Evolutionary conservation across 805 yeast genomes (phyloP), one percentile per base, ranked within the genome.

Genomic region (Debaryomyces maramus): DNA sequence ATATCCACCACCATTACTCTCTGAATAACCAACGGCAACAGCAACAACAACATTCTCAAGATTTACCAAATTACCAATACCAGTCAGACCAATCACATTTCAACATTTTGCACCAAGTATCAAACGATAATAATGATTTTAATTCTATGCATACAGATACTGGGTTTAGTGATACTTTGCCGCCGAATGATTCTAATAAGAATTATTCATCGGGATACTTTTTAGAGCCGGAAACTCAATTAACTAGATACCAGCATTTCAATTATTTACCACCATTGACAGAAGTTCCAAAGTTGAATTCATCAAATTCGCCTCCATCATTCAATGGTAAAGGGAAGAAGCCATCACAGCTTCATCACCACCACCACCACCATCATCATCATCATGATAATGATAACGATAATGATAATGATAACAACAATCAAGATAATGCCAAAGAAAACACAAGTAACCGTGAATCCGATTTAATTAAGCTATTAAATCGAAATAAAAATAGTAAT

Each of bases 1-100:
- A 87, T 59, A 81, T 85, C 33, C 91, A 86, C 60, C 87, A 87
- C 56, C 89, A 85, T 60, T 83, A 84, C 60, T 70, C 73, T 6
- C 73, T 78, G 2, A 74, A 72, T 30, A 10, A 15, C 11, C 11
- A 24, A n/a, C 4, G 28, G 13, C 28, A 8, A 13, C 13, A n/a
- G 13, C 28, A 24, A 24, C 44, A 35, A 16, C 39, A 32, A 14
- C 35, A 34, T 7, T 11, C 18, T 34, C 28, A 33, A 18, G 29
- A 34, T 14, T 8, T 32, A 6, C 22, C 39, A 6, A 20, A 13
- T 15, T 32, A 32, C n/a, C 15, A 37, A 6, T 32, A 16, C 17
- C 39, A 34, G 26, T 15, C 29, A 7, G 23, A 6, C 15, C 19
- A 16, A 9, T 15, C 31, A 7, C 14, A 10, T 16, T 15, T 20